Evolutionary conservation across 371 early-diverging fungal species (phyloP).

Genomic region (Sporodiniella umbellata): DNA sequence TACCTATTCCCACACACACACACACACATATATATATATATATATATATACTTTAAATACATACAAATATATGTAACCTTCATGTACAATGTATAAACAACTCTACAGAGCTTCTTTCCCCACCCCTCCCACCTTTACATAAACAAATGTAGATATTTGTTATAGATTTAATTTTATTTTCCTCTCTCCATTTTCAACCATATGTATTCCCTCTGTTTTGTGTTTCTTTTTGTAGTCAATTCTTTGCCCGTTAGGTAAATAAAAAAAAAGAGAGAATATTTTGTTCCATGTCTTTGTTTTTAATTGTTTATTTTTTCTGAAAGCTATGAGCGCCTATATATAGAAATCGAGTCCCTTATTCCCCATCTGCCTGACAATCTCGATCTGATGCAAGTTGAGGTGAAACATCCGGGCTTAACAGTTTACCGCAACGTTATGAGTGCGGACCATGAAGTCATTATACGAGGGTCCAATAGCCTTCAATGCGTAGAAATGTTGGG

Average conservation of each 20-base stretch:
- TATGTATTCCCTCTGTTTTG: neutral
- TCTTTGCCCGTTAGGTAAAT: conserved; percentile 1
- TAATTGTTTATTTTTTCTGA: neutral
- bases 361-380: conserved; percentile 13
- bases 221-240: neutral
- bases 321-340: neutral
- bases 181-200: neutral
- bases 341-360: neutral
- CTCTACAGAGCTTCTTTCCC: neutral
- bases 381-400: conserved; percentile 22
- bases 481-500: conserved; percentile 2
- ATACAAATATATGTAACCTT: neutral
- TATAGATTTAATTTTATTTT: neutral
- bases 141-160: conserved; percentile 7
- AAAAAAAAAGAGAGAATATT: neutral
- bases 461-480: neutral
- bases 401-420: neutral
- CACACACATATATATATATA: neutral
- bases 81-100: neutral
- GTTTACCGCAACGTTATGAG: neutral
- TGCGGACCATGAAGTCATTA: neutral
- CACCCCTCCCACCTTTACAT: conserved; percentile 3
- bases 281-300: neutral
- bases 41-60: neutral
- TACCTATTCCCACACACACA: too few relatives aligned